A percentile compares a stretch with the other conserved stretches of the same genome.
Conservation (phyloP, 1,139 yeast species). For the Protomyces inouyei region DNA sequence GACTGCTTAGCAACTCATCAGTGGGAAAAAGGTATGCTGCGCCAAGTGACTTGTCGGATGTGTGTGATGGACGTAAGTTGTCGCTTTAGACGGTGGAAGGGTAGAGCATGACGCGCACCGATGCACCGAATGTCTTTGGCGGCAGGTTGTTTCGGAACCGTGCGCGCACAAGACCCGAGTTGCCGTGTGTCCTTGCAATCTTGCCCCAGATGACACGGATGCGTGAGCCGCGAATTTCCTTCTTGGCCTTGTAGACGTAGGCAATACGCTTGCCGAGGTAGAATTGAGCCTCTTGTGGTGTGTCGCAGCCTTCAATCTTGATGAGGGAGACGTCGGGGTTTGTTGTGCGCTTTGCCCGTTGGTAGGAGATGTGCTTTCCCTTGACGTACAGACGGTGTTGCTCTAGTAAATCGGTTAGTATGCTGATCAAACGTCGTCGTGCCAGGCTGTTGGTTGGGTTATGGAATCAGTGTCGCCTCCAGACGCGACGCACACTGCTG, state of each 20-base stretch:
- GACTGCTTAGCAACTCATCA: not conserved
- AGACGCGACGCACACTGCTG: not conserved
- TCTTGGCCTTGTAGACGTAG: conserved; percentile 97
- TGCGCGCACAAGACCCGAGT: conserved; percentile 98
- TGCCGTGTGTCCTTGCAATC: conserved; percentile 95
- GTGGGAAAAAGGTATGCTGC: not conserved
- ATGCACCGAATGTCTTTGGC: conserved; percentile 99
- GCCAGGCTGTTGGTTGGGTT: not conserved
- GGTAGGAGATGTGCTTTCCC: conserved; percentile 99
- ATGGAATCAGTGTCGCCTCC: too few relatives aligned
- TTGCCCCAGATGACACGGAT: conserved; percentile 99
- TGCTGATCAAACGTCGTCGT: not conserved
- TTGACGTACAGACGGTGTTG: conserved; percentile 80
- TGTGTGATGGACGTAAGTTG: not conserved
- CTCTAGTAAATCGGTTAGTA: conserved; percentile 1
- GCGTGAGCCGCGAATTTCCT: conserved; percentile 97
- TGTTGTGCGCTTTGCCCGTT: conserved; percentile 97
- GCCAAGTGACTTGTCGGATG: not conserved
- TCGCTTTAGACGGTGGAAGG: conserved; percentile 94
- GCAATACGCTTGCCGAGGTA: conserved; percentile 99
- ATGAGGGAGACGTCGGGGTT: conserved; percentile 97
- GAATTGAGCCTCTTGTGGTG: conserved; percentile 92
- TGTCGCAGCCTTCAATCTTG: conserved; percentile 88
- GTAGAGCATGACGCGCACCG: conserved; percentile 93
- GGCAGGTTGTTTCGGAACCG: conserved; percentile 98